These are phyloP conservation scores for Tolypocladium endophyticum DNA, from an alignment of 2,329 filamentous ascomycete species.

Conservation along the genomic window DNA sequence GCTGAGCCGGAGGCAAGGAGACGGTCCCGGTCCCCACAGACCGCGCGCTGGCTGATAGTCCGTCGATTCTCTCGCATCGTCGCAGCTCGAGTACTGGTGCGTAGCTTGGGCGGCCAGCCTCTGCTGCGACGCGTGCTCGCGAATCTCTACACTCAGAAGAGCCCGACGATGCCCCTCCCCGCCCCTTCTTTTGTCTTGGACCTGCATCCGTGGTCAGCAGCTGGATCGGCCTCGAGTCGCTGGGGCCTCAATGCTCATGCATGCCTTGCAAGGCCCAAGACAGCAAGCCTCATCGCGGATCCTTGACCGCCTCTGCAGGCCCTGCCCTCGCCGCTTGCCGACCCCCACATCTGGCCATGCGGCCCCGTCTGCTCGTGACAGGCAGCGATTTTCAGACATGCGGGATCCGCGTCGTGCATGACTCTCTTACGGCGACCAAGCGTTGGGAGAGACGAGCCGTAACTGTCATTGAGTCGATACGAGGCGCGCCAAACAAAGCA, in stretches of 20 bases:
- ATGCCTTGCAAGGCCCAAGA: neutral
- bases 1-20: neutral
- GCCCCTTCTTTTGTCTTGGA: neutral
- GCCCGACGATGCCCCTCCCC: neutral
- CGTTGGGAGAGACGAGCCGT: neutral
- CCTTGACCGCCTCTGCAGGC: neutral
- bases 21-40: neutral
- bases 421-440: neutral
- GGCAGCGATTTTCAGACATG: neutral
- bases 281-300: neutral
- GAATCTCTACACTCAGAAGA: neutral
- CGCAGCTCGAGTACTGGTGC: neutral
- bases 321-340: neutral
- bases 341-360: neutral
- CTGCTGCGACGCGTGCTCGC: neutral
- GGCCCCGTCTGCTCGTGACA: neutral
- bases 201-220: neutral
- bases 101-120: neutral
- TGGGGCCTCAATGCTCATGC: neutral
- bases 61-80: neutral
- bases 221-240: neutral
- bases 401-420: neutral
- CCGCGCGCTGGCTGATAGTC: neutral
- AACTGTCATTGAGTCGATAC: neutral
- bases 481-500: no score